Percentiles rank a stretch among this genome's conserved stretches.
phyloP scores from a whole-genome alignment of 805 yeast species.

The Metschnikowia gelsemii region DNA sequence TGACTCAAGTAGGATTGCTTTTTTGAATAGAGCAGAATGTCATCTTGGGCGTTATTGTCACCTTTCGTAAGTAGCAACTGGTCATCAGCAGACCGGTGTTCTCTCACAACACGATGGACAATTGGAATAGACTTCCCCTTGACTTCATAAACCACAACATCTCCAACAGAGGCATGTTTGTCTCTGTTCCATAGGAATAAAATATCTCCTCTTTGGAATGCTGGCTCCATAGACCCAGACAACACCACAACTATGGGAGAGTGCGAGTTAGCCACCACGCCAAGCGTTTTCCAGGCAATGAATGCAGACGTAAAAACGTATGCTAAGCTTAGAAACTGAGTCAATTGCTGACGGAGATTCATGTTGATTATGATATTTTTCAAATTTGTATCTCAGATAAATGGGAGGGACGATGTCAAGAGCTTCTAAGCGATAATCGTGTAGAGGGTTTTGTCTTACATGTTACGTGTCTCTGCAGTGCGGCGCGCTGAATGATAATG shows the following conservation, averaged over 20 bases:
- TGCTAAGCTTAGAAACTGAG: conserved; percentile 69
- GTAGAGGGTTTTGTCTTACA: neutral
- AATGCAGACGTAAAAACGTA: conserved; percentile 86
- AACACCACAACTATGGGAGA: conserved; percentile 96
- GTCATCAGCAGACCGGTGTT: conserved; percentile 58
- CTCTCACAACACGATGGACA: conserved; percentile 90
- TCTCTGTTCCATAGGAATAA: conserved; percentile 88
- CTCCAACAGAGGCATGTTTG: conserved; percentile 70
- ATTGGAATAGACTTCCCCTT: conserved; percentile 84
- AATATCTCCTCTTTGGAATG: conserved; percentile 96
- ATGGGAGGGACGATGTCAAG: neutral
- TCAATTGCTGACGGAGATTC: conserved; percentile 60
- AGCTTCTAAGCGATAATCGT: no score
- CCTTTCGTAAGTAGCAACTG: conserved; percentile 90
- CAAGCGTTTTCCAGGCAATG: conserved; percentile 85
- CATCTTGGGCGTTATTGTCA: conserved; percentile 92
- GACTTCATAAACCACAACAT: conserved; percentile 88
- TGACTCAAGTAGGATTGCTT: conserved; percentile 76
- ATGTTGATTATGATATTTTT: conserved; percentile 25
- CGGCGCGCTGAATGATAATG: neutral
- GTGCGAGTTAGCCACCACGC: conserved; percentile 73
- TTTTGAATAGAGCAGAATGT: conserved; percentile 77
- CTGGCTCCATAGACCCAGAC: conserved; percentile 99
- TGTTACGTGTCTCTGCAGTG: neutral
- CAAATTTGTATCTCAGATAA: neutral